Evolutionary conservation across 352 stramenopile genomes (phyloP), one percentile per base, ranked within the genome.

Genomic region (Phytopythium helicoides): DNA sequence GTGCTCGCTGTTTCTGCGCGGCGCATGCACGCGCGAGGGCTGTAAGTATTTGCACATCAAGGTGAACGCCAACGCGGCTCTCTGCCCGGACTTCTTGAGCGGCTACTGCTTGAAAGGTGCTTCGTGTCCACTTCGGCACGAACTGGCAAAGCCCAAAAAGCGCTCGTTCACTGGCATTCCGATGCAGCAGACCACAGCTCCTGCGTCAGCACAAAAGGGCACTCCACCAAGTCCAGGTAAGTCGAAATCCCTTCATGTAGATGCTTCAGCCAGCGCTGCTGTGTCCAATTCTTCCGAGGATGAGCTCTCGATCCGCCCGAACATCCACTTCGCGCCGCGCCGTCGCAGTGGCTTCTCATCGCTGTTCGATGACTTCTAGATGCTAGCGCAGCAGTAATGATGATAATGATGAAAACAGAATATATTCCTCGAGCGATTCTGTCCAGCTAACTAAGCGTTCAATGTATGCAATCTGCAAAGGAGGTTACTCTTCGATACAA

Each of bases 11-110:
- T 94, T 94, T 50, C 71, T 94, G 2, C 76, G 79, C 41, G 83
- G 83, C 46, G 50, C 65, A 18, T 94, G 83, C 51, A 84, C 79
- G 8, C 81, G 81, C 44, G 83, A 92, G 47, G 65, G 68, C 49
- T 94, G 83, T 51, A 85, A 76, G 22, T 94, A 89, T 53, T 81
- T 73, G 25, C 83, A 94, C 52, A 78, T 94, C 16, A 94, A 94
- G 66, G 83, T 94, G 36, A 91, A 69, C 56, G 61, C 60, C 21
- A 74, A 64, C 22, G 83, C 83, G 2, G 63, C 69, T n/a, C 34
- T 87, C 6, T 94, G 83, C 52, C 55, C 77, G 28, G 65, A 74
- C 22, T 94, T 94, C 22, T 47, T 76, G 19, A 73, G 71, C n/a
- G 83, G 83, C 28, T 89, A 81, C 54, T 94, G 83, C 35, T 48